Conservation (phyloP, 768 basidiomycete species). For the Nevesoporus exiguus region DNA sequence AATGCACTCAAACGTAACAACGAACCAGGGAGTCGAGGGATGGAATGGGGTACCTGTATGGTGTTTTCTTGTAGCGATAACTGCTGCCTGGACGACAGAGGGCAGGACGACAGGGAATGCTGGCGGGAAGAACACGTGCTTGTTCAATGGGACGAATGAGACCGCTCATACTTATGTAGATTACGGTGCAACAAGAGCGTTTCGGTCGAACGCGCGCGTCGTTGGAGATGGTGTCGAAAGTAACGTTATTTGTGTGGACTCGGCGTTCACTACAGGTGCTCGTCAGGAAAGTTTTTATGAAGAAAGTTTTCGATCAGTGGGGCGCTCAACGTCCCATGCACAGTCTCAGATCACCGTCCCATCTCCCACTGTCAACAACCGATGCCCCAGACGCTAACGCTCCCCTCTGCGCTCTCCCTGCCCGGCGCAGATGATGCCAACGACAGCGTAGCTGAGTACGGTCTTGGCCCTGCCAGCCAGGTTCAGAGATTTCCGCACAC, state of each 20-base stretch:
- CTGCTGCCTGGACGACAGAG: conserved; percentile 53
- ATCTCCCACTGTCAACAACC: conserved; percentile 15
- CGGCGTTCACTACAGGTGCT: conserved; percentile 3
- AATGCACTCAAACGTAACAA: conserved; percentile 47
- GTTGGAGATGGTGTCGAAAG: neutral
- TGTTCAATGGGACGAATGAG: conserved; percentile 70
- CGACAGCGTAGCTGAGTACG: conserved; percentile 22
- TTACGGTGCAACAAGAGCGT: neutral
- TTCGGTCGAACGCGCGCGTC: neutral
- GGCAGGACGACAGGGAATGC: conserved; percentile 36
- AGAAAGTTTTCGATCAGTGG: conserved; percentile 15
- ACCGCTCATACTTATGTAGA: neutral
- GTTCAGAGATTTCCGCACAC: conserved; percentile 70
- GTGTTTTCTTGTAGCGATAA: conserved; percentile 85
- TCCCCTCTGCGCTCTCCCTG: conserved; percentile 16
- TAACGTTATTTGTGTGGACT: conserved; percentile 27
- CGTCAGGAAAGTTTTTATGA: neutral
- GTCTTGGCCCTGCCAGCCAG: conserved; percentile 14
- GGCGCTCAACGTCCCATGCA: conserved; percentile 24
- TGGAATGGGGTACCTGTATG: conserved; percentile 95
- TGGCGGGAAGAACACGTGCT: conserved; percentile 79
- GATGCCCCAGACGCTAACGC: conserved; percentile 27
- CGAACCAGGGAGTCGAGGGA: conserved; percentile 50
- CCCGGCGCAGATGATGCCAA: conserved; percentile 7
- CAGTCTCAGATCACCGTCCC: conserved; percentile 17